Percentiles rank a stretch among this genome's conserved stretches.
Conservation (phyloP, 176 grass and related monocot species). For the Avena atlantica region DNA sequence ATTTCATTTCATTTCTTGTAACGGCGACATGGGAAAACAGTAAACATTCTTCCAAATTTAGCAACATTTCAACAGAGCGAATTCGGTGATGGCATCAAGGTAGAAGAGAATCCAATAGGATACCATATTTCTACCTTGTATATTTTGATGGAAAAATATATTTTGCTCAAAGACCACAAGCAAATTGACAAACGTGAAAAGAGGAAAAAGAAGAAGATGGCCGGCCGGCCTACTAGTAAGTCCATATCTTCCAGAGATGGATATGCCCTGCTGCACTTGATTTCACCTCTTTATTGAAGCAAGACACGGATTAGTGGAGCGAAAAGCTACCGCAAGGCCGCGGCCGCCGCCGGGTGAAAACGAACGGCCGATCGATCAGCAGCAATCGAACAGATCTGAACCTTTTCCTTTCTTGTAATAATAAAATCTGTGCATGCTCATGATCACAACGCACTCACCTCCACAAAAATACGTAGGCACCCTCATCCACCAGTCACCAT, state of each 20-base stretch:
- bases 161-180: background rate
- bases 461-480: background rate
- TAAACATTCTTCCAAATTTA: background rate
- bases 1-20: background rate
- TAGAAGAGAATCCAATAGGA: background rate
- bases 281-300: background rate
- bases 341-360: background rate
- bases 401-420: background rate
- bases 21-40: background rate
- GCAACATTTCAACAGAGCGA: background rate
- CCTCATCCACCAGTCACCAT: background rate
- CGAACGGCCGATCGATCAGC: background rate
- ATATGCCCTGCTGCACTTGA: background rate
- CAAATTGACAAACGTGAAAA: background rate
- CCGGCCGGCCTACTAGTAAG: background rate
- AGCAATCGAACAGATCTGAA: background rate
- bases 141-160: background rate
- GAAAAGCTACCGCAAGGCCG: background rate
- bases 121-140: background rate
- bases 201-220: background rate
- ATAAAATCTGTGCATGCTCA: constrained; percentile 4
- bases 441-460: background rate
- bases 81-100: background rate
- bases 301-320: constrained; percentile 14
- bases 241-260: background rate